Base-by-base conservation (phyloP, 768 basidiomycete species). In the Tylopilus vinaceipallidus region DNA sequence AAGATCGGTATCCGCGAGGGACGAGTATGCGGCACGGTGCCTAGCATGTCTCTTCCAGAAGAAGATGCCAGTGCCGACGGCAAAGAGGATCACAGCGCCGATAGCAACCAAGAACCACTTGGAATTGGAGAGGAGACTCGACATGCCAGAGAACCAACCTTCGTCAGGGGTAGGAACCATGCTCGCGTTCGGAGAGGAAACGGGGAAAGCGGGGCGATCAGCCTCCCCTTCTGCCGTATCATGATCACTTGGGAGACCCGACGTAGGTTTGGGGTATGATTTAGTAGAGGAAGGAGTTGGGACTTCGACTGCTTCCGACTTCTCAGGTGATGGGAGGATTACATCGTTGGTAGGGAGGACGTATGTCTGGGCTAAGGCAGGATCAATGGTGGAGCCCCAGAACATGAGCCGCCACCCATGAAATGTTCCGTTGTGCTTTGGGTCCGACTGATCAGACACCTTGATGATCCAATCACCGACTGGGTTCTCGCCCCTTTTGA, bases 71-170 rank as follows among this genome's bases (percentile, higher is more conserved):
- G 77, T 76, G 11, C 76, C 80, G 22, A 85, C 69, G 26, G 82
- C 87, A 61, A 95, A 92, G 38, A 95, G 56, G 4, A 83, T 67
- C 12, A 97, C 87, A 11, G 81, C 77, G n/a, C 82, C 82, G n/a
- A 88, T 71, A 1, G 92, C 91, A 49, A 82, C 85, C 52, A 94
- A 92, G 70, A 97, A 82, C 95, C 95, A 98, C 53, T 83, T 88
- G 53, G 88, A 85, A 58, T 76, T 84, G 10, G 81, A 79, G 42
- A 89, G 73, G 22, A 95, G 80, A 49, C 78, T 81, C 3, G 81
- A 78, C 73, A 95, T 80, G 56, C 82, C 83, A 1, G 88, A 76
- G 73, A 91, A 92, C 86, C 89, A 93, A 49, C 89, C 90, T 62
- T 88, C 80, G 58, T 91, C 91, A 3, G 83, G 76, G 3, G 87